phyloP scores from a whole-genome alignment of 2,329 filamentous ascomycete species.

The Zasmidium citrigriseum region DNA sequence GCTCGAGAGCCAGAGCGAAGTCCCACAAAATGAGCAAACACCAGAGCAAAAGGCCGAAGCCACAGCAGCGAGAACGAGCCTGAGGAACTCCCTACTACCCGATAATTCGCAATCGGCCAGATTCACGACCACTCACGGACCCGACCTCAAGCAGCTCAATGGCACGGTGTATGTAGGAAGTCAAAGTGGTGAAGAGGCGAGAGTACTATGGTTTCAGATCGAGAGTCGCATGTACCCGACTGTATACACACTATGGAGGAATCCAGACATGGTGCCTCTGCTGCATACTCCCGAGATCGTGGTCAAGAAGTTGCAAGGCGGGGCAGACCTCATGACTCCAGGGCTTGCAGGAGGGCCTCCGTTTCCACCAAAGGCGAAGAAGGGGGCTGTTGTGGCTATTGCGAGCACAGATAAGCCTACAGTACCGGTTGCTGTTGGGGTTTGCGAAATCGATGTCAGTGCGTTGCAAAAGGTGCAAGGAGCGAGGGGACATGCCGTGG shows the following conservation, averaged over 20 bases:
- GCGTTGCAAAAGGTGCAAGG: conserved; percentile 58
- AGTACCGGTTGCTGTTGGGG: conserved; percentile 64
- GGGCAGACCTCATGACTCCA: conserved; percentile 70
- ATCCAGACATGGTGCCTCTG: conserved; percentile 61
- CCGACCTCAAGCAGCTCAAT: conserved; percentile 61
- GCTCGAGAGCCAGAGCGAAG: conserved; percentile 35
- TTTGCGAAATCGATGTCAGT: conserved; percentile 65
- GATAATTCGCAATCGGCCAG: conserved; percentile 64
- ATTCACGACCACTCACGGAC: conserved; percentile 66
- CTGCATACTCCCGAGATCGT: conserved; percentile 65
- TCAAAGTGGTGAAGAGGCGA: conserved; percentile 57
- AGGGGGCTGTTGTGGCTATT: conserved; percentile 64
- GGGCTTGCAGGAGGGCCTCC: conserved; percentile 65
- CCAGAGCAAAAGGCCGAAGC: conserved; percentile 46
- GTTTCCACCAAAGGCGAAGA: conserved; percentile 60
- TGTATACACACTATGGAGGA: conserved; percentile 68
- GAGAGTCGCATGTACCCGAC: conserved; percentile 57
- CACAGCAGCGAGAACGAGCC: conserved; percentile 48
- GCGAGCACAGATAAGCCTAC: conserved; percentile 60
- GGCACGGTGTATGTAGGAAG: conserved; percentile 66
- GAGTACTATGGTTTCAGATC: conserved; percentile 66
- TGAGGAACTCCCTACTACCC: conserved; percentile 63
- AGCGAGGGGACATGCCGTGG: conserved; percentile 64
- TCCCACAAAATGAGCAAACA: conserved; percentile 34
- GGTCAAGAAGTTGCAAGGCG: conserved; percentile 63